Conservation (phyloP, 2,329 filamentous ascomycete species). For the Periconia sp. region DNA sequence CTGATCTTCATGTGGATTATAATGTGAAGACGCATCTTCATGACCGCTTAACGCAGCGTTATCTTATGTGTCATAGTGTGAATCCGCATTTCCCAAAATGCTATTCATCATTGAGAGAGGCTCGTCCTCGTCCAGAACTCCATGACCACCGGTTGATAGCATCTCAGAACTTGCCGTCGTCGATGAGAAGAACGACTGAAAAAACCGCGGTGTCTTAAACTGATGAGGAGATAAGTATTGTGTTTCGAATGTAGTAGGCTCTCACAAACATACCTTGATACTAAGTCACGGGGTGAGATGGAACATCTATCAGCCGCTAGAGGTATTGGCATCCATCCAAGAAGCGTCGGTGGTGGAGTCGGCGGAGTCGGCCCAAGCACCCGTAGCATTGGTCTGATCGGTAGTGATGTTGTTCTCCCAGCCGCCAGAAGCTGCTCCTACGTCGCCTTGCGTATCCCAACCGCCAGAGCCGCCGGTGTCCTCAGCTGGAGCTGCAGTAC, state of each 20-base stretch:
- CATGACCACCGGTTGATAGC: too few relatives aligned
- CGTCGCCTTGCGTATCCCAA: constrained; percentile 11
- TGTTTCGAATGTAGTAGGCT: too few relatives aligned
- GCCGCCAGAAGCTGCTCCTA: constrained; percentile 9
- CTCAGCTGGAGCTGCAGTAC: constrained; percentile 41
- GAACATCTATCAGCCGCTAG: constrained; percentile 9
- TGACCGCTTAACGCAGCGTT: too few relatives aligned
- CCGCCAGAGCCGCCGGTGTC: constrained; percentile 25
- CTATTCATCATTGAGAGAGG: too few relatives aligned
- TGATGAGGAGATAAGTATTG: not conserved
- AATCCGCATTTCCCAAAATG: too few relatives aligned
- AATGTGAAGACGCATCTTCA: too few relatives aligned
- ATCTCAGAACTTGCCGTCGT: too few relatives aligned
- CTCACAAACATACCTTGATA: too few relatives aligned
- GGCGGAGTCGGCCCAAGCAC: constrained; percentile 24
- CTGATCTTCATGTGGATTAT: too few relatives aligned
- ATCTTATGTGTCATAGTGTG: too few relatives aligned
- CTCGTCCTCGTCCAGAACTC: too few relatives aligned
- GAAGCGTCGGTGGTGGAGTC: constrained; percentile 22
- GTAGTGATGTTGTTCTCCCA: constrained; percentile 6
- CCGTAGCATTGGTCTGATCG: constrained; percentile 14
- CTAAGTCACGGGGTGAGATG: not conserved
- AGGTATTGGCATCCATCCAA: constrained; percentile 12
- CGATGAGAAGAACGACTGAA: too few relatives aligned
- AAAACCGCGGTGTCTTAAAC: not conserved